Evolutionary conservation across 305 asterid species (phyloP).

Genomic region (Fraxinus platypoda): DNA sequence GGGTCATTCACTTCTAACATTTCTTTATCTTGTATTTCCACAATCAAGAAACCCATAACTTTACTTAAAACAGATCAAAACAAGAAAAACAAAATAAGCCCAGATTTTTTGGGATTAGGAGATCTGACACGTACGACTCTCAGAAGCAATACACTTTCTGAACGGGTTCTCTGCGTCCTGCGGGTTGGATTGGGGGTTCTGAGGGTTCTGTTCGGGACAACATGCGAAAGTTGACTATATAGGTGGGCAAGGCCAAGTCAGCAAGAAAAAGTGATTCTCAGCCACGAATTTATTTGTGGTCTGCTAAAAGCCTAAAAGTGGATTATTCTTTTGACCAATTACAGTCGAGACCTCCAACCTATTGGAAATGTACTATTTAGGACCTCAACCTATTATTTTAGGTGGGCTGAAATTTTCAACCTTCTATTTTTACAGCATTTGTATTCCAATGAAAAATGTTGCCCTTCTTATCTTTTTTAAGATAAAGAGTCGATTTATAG

Average conservation of each 20-base stretch:
- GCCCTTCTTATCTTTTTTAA: background rate
- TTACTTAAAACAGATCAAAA: background rate
- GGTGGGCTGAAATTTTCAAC: background rate
- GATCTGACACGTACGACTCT: background rate
- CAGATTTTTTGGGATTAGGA: background rate
- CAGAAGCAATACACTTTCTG: background rate
- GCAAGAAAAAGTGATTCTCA: constrained; percentile 21
- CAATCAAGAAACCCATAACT: background rate
- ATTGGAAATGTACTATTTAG: background rate
- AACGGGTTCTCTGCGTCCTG: background rate
- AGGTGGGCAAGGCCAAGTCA: constrained; percentile 34
- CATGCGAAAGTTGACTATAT: background rate
- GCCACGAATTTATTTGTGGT: constrained; percentile 51
- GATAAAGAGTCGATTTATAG: background rate
- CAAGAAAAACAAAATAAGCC: background rate
- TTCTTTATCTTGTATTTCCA: background rate
- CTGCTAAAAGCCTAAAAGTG: background rate
- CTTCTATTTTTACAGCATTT: background rate
- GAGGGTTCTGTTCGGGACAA: background rate
- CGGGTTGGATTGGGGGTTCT: background rate
- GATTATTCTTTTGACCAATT: background rate
- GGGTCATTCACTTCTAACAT: constrained; percentile 29
- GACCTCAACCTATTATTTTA: background rate
- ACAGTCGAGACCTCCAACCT: background rate
- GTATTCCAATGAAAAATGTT: background rate